Evolutionary conservation across 148 eudicot species (phyloP).

Genomic region (Bassia scoparia): DNA sequence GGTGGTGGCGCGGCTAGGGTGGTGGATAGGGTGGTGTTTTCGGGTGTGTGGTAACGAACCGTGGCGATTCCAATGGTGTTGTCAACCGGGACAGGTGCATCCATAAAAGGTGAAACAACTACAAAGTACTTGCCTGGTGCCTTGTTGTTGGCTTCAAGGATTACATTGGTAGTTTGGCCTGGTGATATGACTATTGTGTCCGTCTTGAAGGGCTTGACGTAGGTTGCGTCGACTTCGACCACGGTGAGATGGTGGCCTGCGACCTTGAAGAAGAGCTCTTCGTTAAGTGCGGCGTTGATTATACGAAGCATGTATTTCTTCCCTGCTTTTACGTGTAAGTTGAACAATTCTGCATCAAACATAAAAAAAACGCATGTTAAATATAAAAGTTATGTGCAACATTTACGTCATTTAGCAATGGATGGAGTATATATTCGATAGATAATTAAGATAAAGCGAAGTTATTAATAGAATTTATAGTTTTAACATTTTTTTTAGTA

Average conservation of each 20-base stretch:
- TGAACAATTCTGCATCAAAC: conserved; percentile 8
- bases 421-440: too few species aligned
- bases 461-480: too few species aligned
- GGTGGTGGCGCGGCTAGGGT: conserved; percentile 44
- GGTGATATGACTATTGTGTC: conserved; percentile 46
- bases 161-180: conserved; percentile 57
- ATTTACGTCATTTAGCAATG: too few species aligned
- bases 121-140: conserved; percentile 38
- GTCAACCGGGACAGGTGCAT: conserved; percentile 48
- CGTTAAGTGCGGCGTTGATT: conserved; percentile 16
- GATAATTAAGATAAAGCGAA: too few species aligned
- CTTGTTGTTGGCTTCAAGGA: conserved; percentile 32
- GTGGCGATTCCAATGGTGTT: conserved; percentile 45
- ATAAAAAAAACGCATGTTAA: neutral
- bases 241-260: conserved; percentile 18
- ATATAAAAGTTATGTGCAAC: too few species aligned
- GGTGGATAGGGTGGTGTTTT: neutral
- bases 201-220: conserved; percentile 46
- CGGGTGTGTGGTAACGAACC: conserved; percentile 30
- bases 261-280: conserved; percentile 22
- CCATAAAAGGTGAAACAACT: conserved; percentile 56
- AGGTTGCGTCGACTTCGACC: conserved; percentile 44
- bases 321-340: conserved; percentile 6
- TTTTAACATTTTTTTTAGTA: too few species aligned
- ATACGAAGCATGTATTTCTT: conserved; percentile 21